phyloP scores from a whole-genome alignment of 371 early-diverging fungal genomes.

The Mortierella sp. region DNA sequence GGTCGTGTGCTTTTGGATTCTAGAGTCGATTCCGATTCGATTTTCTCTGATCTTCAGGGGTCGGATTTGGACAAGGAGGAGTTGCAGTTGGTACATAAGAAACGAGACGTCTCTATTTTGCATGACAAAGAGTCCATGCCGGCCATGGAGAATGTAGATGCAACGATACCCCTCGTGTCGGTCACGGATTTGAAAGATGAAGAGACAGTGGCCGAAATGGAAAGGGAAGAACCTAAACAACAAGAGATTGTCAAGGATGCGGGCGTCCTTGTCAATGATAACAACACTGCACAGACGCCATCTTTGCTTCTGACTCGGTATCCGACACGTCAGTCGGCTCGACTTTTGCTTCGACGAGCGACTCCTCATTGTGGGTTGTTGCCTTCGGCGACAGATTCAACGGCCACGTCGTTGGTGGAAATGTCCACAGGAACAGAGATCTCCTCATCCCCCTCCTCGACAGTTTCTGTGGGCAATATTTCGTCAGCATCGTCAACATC shows the following conservation, averaged over 20 bases:
- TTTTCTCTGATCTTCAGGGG: no score
- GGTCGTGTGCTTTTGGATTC: no score
- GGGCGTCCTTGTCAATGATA: conserved; percentile 23
- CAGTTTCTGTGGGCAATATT: background rate
- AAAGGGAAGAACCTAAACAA: background rate
- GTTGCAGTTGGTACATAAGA: no score
- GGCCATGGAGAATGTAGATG: no score
- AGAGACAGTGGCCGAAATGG: background rate
- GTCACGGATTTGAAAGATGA: no score
- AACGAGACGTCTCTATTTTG: no score
- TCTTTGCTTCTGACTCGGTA: conserved; percentile 25
- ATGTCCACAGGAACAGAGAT: background rate
- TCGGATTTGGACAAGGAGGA: no score
- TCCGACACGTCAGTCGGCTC: conserved; percentile 27
- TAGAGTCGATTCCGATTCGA: no score
- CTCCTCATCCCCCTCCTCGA: conserved; percentile 4
- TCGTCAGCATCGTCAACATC: background rate
- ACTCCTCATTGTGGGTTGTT: background rate
- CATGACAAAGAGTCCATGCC: no score
- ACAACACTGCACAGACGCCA: conserved; percentile 1
- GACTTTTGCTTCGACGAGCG: conserved; percentile 21
- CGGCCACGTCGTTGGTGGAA: background rate
- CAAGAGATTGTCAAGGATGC: conserved; percentile 24
- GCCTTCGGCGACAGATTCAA: background rate
- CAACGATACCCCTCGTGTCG: no score